These are phyloP conservation scores for Silene vulgaris DNA, from an alignment of 179 eudicot species.

Conservation along the genomic window DNA sequence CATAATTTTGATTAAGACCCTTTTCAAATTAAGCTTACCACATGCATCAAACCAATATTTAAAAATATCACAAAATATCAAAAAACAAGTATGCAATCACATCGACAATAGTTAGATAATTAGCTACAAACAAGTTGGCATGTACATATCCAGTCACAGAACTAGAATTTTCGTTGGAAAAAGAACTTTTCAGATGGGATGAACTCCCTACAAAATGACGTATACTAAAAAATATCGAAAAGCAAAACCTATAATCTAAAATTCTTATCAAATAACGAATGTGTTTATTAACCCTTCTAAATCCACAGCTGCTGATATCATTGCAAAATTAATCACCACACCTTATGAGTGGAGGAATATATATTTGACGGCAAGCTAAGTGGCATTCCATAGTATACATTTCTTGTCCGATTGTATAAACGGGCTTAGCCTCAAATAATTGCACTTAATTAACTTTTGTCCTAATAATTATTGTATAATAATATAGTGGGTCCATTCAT, in stretches of 20 bases:
- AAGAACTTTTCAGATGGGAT: too few species aligned
- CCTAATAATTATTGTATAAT: neutral
- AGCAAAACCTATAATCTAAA: too few species aligned
- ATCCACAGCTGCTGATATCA: too few species aligned
- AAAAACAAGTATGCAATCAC: neutral
- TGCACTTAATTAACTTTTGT: neutral
- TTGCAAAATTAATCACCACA: neutral
- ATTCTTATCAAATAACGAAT: too few species aligned
- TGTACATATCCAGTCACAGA: neutral
- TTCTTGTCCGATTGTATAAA: conserved; percentile 7
- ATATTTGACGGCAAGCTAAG: conserved; percentile 15
- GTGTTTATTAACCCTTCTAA: too few species aligned
- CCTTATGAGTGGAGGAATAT: too few species aligned
- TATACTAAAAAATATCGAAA: too few species aligned
- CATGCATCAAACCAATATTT: neutral
- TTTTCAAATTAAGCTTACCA: neutral
- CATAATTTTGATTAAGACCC: neutral
- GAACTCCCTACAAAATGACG: too few species aligned
- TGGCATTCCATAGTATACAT: conserved; percentile 9
- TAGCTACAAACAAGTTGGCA: conserved; percentile 6
- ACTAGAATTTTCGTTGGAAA: too few species aligned
- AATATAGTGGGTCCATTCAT: neutral
- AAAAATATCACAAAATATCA: neutral
- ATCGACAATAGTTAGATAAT: neutral
- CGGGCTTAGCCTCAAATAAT: neutral